A percentile compares a stretch with the other conserved stretches of the same genome.
These are phyloP conservation scores for Lophiostoma macrostomum DNA, from an alignment of 495 filamentous ascomycete species.

Conservation along the genomic window DNA sequence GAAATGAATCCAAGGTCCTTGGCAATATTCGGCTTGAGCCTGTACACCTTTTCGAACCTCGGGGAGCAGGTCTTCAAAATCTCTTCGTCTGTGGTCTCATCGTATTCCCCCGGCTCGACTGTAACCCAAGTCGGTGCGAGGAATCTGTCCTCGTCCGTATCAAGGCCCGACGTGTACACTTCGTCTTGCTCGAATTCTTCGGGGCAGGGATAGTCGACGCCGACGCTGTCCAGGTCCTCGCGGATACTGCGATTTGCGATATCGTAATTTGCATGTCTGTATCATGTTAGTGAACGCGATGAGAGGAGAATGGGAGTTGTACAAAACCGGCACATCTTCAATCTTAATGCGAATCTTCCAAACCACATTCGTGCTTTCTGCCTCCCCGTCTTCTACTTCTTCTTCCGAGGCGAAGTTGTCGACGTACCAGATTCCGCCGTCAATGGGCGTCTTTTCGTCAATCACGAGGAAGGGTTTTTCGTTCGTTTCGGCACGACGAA, in stretches of 20 bases:
- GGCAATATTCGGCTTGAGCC: not conserved
- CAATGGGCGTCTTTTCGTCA: not conserved
- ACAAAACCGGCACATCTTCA: constrained; percentile 2
- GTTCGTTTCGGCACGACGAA: not conserved
- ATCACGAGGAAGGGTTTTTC: not conserved
- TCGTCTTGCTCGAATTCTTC: not conserved
- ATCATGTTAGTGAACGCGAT: not conserved
- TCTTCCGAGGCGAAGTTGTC: not conserved
- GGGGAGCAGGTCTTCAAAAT: not conserved
- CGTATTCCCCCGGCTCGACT: not conserved
- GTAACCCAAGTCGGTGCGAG: not conserved
- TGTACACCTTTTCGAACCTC: not conserved
- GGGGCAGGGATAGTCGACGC: not conserved
- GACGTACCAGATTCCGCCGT: constrained; percentile 8
- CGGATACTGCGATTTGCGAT: not conserved
- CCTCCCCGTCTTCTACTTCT: constrained; percentile 1
- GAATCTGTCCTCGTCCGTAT: not conserved
- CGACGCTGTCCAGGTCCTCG: not conserved
- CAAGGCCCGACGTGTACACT: not conserved
- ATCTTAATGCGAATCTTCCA: constrained; percentile 5
- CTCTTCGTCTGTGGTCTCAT: not conserved
- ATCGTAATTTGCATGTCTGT: not conserved
- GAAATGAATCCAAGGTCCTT: not conserved
- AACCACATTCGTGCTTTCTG: not conserved
- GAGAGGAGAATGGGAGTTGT: not conserved